Base-by-base conservation (phyloP, 768 basidiomycete species). In the Leucocoprinus sp. region DNA sequence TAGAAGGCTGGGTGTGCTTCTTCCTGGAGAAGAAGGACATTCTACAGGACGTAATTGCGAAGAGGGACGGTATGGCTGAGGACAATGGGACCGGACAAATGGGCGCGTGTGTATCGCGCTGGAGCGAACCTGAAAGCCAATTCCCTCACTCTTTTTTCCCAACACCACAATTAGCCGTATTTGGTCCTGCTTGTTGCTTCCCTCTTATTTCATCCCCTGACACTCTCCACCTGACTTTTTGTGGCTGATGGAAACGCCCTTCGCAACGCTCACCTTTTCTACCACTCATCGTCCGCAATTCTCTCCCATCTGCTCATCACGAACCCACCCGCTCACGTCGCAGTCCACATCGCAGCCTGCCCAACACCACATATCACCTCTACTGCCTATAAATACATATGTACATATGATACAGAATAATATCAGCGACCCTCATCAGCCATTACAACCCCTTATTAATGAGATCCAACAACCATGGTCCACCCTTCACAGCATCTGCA, bases 1-100 rank as follows among this genome's bases (percentile, higher is more conserved):
- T 78, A 5, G 81, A 77, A 6, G 80, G 76, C 59, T 81, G 78
- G 5, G 75, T 63, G 65, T 80, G 75, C 76, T 86, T 89, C 82
- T 81, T 88, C 76, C 85, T 76, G 35, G 78, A 83, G 77, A 91
- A 91, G 85, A 89, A 91, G 75, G 86, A 88, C 88, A 91, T 91
- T 79, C 82, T 82, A 64, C 80, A 69, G 53, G 76, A 58, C 65
- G 76, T 46, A 35, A 28, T 37, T 53, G 70, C 68, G 61, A 82
- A 65, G 64, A 83, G 63, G 60, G 76, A 84, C 78, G 79, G 73
- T 74, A 82, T 83, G 78, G 75, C 65, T 72, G 75, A 12, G 41
- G 36, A 31, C 5, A 31, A 31, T 31, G 31, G 31, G 31, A 15
- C 35, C 9, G 24, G 29, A 28, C 39, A 47, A 43, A 51, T 40